Evolutionary conservation across 345 rosid genomes (phyloP).

Genomic region (Hibiscus mutabilis): DNA sequence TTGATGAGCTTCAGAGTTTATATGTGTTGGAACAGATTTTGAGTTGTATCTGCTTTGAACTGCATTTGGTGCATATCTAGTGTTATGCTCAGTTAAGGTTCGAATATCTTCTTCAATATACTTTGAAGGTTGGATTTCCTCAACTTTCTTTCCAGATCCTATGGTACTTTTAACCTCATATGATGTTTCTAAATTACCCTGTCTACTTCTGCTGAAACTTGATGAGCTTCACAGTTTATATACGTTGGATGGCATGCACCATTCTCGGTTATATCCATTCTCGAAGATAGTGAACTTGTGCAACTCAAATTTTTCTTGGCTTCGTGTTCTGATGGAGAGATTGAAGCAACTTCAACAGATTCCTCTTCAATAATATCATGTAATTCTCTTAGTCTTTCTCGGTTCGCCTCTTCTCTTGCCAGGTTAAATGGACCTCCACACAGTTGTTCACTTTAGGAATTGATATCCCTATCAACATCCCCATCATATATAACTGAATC

Average conservation of each 20-base stretch:
- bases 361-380: conserved; percentile 18
- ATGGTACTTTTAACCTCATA: not conserved
- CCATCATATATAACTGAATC: conserved; percentile 49
- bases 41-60: not conserved
- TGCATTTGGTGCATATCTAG: not conserved
- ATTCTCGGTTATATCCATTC: conserved; percentile 16
- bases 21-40: conserved; percentile 3
- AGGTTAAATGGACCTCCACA: conserved; percentile 41
- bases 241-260: conserved; percentile 6
- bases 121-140: conserved; percentile 5
- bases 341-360: conserved; percentile 7
- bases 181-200: conserved; percentile 2
- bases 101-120: conserved; percentile 6
- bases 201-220: conserved; percentile 9
- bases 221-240: conserved; percentile 7
- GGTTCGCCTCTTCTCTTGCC: conserved; percentile 21
- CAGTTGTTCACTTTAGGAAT: conserved; percentile 33
- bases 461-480: conserved; percentile 37
- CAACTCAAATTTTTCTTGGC: conserved; percentile 15
- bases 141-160: not conserved
- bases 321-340: conserved; percentile 10
- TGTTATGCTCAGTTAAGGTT: not conserved
- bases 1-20: conserved; percentile 11
- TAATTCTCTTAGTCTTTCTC: conserved; percentile 14
- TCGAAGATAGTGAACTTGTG: conserved; percentile 17